Evolutionary conservation across 495 filamentous ascomycete species (phyloP).

Genomic region (Acidomyces sp.): DNA sequence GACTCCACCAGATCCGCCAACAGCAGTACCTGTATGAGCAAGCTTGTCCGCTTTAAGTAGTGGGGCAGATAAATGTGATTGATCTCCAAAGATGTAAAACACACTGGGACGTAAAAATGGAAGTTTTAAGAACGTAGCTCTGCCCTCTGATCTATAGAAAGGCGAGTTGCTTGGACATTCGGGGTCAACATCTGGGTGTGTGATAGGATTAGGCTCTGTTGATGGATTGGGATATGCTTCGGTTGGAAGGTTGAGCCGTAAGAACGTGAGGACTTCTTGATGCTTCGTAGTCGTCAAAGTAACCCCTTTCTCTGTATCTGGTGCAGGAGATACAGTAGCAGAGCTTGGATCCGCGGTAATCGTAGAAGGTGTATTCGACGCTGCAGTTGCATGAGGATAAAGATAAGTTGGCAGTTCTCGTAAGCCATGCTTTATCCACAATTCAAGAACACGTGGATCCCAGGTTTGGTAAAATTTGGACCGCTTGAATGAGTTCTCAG

Average conservation of each 20-base stretch:
- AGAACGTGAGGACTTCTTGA: slow-evolving; percentile 33
- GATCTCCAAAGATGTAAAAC: slow-evolving; percentile 63
- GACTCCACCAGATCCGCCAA: slow-evolving; percentile 56
- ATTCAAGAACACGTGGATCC: slow-evolving; percentile 30
- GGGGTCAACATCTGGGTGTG: slow-evolving; percentile 27
- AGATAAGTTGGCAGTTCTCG: slow-evolving; percentile 29
- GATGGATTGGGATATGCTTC: slow-evolving; percentile 19
- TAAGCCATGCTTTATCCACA: slow-evolving; percentile 30
- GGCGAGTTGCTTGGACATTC: slow-evolving; percentile 30
- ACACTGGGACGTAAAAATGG: slow-evolving; percentile 61
- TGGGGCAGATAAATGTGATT: slow-evolving; percentile 48
- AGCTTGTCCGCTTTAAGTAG: slow-evolving; percentile 42
- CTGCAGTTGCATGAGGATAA: slow-evolving; percentile 18
- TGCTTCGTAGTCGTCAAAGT: slow-evolving; percentile 30
- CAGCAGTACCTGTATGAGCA: slow-evolving; percentile 47
- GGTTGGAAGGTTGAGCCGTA: slow-evolving; percentile 22
- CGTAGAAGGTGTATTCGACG: slow-evolving; percentile 4
- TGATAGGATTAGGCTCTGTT: slow-evolving; percentile 27
- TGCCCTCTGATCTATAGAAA: slow-evolving; percentile 68
- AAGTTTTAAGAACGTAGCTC: slow-evolving; percentile 47
- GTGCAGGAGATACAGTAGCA: slow-evolving; percentile 15
- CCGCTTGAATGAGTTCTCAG: slow-evolving; percentile 24
- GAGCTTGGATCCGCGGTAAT: slow-evolving; percentile 17
- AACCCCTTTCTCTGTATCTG: slow-evolving; percentile 23
- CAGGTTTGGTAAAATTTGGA: slow-evolving; percentile 33